phyloP scores from a whole-genome alignment of 805 yeast species.

The Hanseniaspora pseudoguilliermondii region DNA sequence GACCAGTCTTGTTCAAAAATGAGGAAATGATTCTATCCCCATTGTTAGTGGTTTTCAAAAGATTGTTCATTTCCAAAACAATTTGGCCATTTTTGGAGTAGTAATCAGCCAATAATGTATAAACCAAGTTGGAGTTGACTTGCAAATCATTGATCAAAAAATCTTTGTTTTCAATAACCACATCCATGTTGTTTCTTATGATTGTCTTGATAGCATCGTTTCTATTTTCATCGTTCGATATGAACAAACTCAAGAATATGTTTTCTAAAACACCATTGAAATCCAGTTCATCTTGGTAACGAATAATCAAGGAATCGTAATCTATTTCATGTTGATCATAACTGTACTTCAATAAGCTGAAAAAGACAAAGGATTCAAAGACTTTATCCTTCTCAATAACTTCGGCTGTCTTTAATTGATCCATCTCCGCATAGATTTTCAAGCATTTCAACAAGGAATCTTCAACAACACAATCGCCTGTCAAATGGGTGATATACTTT shows the following conservation, averaged over 20 bases:
- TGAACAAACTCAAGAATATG: slow-evolving; percentile 36
- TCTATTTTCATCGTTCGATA: slow-evolving; percentile 23
- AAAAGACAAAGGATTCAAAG: not conserved
- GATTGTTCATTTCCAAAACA: slow-evolving; percentile 47
- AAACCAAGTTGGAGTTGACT: not conserved
- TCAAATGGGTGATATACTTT: not conserved
- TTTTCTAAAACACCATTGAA: slow-evolving; percentile 28
- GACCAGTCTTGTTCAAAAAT: slow-evolving; percentile 53
- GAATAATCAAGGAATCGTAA: not conserved
- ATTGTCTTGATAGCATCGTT: slow-evolving; percentile 24
- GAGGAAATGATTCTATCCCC: slow-evolving; percentile 49
- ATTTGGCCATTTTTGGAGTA: slow-evolving; percentile 32
- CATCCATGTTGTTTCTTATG: slow-evolving; percentile 17
- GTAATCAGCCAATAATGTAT: not conserved
- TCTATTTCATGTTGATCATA: not conserved
- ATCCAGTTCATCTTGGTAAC: not conserved
- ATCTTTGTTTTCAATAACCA: not conserved
- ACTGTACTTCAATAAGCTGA: not conserved
- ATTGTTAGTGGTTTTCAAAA: slow-evolving; percentile 48
- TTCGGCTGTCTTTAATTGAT: not conserved
- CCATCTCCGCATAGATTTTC: not conserved
- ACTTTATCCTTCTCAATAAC: not conserved
- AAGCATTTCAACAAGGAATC: not conserved
- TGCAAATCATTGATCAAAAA: not conserved
- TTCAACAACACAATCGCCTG: not conserved